Evolutionary conservation across 805 yeast genomes (phyloP).

Genomic region (Ogataea salicorniae): DNA sequence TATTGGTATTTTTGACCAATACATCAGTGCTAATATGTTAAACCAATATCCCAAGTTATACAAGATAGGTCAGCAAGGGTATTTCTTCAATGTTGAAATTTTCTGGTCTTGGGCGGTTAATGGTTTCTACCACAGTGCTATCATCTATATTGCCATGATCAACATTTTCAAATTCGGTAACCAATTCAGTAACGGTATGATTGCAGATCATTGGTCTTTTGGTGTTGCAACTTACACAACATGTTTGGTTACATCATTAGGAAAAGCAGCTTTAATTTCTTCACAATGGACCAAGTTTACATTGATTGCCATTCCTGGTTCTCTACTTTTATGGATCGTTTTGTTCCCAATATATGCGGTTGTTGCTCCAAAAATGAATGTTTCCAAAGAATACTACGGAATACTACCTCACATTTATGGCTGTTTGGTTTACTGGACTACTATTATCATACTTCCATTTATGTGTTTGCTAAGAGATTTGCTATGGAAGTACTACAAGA

Average conservation of each 20-base stretch:
- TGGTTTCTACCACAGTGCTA: slow-evolving; percentile 90
- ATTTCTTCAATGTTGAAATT: slow-evolving; percentile 82
- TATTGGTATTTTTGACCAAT: slow-evolving; percentile 94
- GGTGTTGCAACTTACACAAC: slow-evolving; percentile 88
- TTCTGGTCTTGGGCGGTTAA: slow-evolving; percentile 98
- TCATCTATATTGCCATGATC: slow-evolving; percentile 69
- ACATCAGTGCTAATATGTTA: slow-evolving; percentile 81
- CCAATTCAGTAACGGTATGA: slow-evolving; percentile 58
- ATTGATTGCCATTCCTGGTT: slow-evolving; percentile 89
- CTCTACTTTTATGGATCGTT: slow-evolving; percentile 74
- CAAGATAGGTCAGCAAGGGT: slow-evolving; percentile 82
- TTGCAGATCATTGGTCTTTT: slow-evolving; percentile 91
- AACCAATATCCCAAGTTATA: slow-evolving; percentile 92
- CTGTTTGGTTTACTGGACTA: slow-evolving; percentile 78
- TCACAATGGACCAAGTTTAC: slow-evolving; percentile 96
- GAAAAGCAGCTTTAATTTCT: slow-evolving; percentile 90
- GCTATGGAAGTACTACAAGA: slow-evolving; percentile 89
- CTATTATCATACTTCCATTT: slow-evolving; percentile 65
- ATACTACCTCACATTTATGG: slow-evolving; percentile 72
- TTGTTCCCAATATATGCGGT: slow-evolving; percentile 84
- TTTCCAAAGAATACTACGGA: slow-evolving; percentile 82
- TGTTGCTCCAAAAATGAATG: slow-evolving; percentile 76
- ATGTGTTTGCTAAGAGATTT: slow-evolving; percentile 83
- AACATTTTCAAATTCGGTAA: slow-evolving; percentile 66
- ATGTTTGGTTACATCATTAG: slow-evolving; percentile 82